Base-by-base conservation (phyloP, 805 yeast species). In the Clavispora vitiphila region DNA sequence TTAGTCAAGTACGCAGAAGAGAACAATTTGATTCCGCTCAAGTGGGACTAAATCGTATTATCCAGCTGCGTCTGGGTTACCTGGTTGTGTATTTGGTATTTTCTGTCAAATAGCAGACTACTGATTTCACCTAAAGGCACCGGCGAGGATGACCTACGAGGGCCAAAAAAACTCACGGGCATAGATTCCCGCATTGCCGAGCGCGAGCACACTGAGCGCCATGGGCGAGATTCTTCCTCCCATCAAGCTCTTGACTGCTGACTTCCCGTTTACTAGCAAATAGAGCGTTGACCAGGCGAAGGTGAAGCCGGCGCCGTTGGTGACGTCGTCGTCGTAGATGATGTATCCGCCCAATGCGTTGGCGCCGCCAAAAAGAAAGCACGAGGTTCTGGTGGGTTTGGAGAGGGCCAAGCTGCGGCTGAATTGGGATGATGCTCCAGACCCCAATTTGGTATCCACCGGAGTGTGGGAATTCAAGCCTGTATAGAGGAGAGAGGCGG, bases 241-340 rank as follows among this genome's bases (percentile, higher is more conserved):
- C 42, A 78, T 65, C 46, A 81, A 46, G 27, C 76, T 72, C 34
- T 65, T 68, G 21, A 83, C 37, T 10, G 85, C 69, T 6, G 78
- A 73, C 30, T 71, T 72, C 1, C 88, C 87, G 55, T 86, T 86
- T 12, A 83, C 86, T 10, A 89, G 57, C 43, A 83, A 56, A 54
- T 86, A 90, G 43, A 89, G 61, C 7, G 84, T 60, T 7, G 86
- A 78, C 96, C 96, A 90, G 2, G 93, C 95, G 53, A 78, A 70
- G 6, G 76, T 67, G 55, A 89, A 83, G 0, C 96, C 96, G 1
- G 91, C 73, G 3, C 95, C 96, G 61, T 85, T 81, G 35, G 75
- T 73, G 16, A 78, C 62, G 54, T 88, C 96, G 12, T 86, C 82
- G 56, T 89, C 96, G 48, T 71, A 71, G 31, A 83, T 75, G 69